phyloP scores from a whole-genome alignment of 2,329 filamentous ascomycete species.

The Rhinocladiella mackenziei region DNA sequence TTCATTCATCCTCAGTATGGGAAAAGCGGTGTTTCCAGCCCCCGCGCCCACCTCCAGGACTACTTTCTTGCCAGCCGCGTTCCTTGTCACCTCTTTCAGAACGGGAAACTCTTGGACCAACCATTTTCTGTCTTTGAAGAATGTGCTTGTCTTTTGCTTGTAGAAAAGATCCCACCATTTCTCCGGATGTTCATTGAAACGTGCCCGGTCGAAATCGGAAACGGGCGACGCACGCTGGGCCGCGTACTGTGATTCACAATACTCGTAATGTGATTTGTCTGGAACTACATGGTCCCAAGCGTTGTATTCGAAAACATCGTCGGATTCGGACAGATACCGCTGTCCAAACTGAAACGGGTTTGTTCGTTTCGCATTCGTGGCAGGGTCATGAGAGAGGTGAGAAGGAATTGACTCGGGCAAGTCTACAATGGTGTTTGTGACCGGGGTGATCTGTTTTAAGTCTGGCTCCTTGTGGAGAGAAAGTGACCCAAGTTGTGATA shows the following conservation, averaged over 20 bases:
- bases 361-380: slow-evolving; percentile 75
- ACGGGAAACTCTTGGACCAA: slow-evolving; percentile 92
- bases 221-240: slow-evolving; percentile 83
- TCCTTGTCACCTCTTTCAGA: slow-evolving; percentile 68
- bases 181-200: slow-evolving; percentile 84
- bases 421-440: not conserved
- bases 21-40: slow-evolving; percentile 94
- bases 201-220: slow-evolving; percentile 83
- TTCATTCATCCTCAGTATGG: slow-evolving; percentile 75
- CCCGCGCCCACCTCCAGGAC: slow-evolving; percentile 91
- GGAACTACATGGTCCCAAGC: slow-evolving; percentile 98
- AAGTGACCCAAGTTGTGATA: not conserved
- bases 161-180: slow-evolving; percentile 99
- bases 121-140: slow-evolving; percentile 99
- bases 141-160: slow-evolving; percentile 94
- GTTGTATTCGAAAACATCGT: slow-evolving; percentile 90
- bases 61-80: slow-evolving; percentile 64
- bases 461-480: not conserved
- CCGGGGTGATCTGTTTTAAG: not conserved
- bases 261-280: slow-evolving; percentile 81
- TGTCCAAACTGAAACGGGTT: slow-evolving; percentile 97
- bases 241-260: slow-evolving; percentile 76
- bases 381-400: slow-evolving; percentile 67
- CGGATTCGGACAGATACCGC: slow-evolving; percentile 70
- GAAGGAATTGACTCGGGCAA: slow-evolving; percentile 41